Evolutionary conservation across 495 filamentous ascomycete species (phyloP).

Genomic region (Hypoxylon fragiforme): DNA sequence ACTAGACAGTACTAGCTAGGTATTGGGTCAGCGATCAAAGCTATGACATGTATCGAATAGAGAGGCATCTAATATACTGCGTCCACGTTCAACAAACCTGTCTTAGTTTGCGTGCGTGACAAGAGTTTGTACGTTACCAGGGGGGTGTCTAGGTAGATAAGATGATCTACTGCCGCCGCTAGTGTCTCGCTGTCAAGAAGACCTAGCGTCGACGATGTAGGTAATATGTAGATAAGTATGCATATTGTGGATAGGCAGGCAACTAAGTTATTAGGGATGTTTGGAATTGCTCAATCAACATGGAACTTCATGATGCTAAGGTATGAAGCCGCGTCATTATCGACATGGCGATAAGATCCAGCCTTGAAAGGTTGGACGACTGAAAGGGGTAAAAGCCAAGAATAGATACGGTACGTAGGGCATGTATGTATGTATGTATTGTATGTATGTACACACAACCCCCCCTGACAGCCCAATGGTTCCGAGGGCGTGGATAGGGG

Average conservation of each 20-base stretch:
- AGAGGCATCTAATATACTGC: constrained; percentile 7
- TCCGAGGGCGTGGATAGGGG: constrained; percentile 34
- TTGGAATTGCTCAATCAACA: not conserved
- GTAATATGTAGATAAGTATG: constrained; percentile 1
- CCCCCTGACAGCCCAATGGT: constrained; percentile 31
- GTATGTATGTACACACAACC: no score
- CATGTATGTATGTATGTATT: no score
- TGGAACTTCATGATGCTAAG: constrained; percentile 2
- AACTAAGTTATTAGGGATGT: not conserved
- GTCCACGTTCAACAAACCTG: constrained; percentile 4
- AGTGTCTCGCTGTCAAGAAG: not conserved
- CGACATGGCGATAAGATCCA: constrained; percentile 17
- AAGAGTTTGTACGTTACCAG: not conserved
- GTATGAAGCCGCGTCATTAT: constrained; percentile 22
- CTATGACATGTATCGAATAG: no score
- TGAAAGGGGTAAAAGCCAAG: not conserved
- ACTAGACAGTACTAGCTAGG: no score
- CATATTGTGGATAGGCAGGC: no score
- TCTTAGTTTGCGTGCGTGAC: constrained; percentile 2
- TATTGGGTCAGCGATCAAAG: no score
- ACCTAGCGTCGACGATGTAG: not conserved
- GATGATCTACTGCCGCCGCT: not conserved
- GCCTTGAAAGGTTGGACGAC: constrained; percentile 6
- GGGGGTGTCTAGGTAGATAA: constrained; percentile 1
- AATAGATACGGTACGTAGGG: no score